phyloP scores from a whole-genome alignment of 2,329 filamentous ascomycete species.

The Botryotinia convoluta region DNA sequence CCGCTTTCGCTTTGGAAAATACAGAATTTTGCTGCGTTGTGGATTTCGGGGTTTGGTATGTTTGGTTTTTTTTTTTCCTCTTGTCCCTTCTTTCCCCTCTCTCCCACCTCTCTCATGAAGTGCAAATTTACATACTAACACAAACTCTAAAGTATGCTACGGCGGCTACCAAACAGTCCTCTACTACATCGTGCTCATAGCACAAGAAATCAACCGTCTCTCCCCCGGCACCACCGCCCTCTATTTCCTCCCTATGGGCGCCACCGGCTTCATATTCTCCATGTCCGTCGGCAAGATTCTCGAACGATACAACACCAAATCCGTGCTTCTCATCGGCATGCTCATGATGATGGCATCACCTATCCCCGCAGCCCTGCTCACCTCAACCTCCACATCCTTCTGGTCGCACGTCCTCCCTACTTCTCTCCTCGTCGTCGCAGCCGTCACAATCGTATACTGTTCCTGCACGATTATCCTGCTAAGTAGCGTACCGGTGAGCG shows the following conservation, averaged over 20 bases:
- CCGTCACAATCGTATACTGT: constrained; percentile 43
- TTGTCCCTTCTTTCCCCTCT: background rate
- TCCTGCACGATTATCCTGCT: constrained; percentile 44
- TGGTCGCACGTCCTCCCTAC: constrained; percentile 15
- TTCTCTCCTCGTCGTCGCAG: constrained; percentile 39
- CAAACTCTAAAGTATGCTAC: constrained; percentile 38
- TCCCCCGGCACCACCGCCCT: constrained; percentile 42
- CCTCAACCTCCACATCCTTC: background rate
- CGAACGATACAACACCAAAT: constrained; percentile 39
- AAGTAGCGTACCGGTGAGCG: constrained; percentile 42
- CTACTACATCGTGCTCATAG: constrained; percentile 44
- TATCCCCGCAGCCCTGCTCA: constrained; percentile 8
- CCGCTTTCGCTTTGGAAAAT: constrained; percentile 47
- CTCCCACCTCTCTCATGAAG: too few relatives aligned
- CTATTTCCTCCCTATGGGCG: constrained; percentile 44
- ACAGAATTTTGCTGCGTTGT: constrained; percentile 46
- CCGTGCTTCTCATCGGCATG: constrained; percentile 14
- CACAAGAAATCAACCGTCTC: constrained; percentile 42
- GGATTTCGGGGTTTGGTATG: constrained; percentile 45
- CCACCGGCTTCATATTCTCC: constrained; percentile 41
- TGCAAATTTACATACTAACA: background rate
- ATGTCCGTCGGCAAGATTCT: constrained; percentile 40
- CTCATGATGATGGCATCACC: constrained; percentile 16
- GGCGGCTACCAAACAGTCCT: constrained; percentile 45
- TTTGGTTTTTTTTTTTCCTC: background rate